Evolutionary conservation across 23 red algal genomes (phyloP), one percentile per base, ranked within the genome.

Genomic region (Cyanidioschyzon merolae): DNA sequence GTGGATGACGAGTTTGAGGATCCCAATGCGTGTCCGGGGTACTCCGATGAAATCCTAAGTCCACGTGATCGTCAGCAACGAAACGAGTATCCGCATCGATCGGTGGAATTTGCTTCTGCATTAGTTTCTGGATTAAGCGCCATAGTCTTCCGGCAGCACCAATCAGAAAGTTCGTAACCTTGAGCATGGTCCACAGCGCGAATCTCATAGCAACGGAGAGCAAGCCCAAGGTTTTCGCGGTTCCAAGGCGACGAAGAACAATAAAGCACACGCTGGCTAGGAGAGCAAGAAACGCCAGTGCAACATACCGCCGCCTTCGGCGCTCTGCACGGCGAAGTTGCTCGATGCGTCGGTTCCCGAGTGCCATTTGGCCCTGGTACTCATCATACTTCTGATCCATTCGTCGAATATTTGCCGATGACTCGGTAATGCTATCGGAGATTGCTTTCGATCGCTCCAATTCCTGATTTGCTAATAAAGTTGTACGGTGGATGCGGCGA

Each of bases 391-490:
- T 7, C 7, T 54, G 45, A 54, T 54, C 45, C 30, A 35, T 71
- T 35, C 63, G 12, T 25, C 63, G 63, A 71, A 71, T 71, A 7
- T 32, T 71, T 35, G 63, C 12, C n/a, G 63, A 71, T 27, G 63
- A 71, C 29, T 71, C 63, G 12, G 21, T 25, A 25, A 71, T 25
- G n/a, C 12, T 3, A 7, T 25, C 32, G 2, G 12, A 35, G 12
- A 35, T 35, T 25, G 32, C 63, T 25, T 35, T 25, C 29, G 63
- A 32, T 35, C 63, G 63, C 29, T 71, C 63, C 63, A 71, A 32
- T 35, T 71, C 63, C 32, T 71, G 63, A 25, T 35, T 35, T 7
- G 63, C 63, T 7, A 71, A 7, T 27, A 7, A 15, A 27, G 21
- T 71, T 7, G 63, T 71, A 35, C 29, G 63, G 29, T 35, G 63